Evolutionary conservation across 2,329 filamentous ascomycete genomes (phyloP), one percentile per base, ranked within the genome.

Genomic region (Emydomyces testavorans): DNA sequence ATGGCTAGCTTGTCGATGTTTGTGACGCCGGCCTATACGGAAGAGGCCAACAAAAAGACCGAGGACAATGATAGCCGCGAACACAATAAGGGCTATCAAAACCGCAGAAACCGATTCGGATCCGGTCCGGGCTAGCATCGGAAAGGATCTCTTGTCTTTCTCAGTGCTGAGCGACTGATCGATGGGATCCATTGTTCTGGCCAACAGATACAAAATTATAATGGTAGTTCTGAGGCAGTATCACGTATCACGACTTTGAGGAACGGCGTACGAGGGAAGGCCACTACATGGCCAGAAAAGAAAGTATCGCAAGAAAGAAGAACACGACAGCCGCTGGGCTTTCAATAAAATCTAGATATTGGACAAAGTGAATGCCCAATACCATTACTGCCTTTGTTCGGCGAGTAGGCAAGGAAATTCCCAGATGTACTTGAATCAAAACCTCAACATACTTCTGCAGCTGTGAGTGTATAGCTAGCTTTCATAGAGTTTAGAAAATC

Each of bases 41-140:
- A 21, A 38, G 7, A 46, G 23, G 26, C 44, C 44, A 23, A 39
- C 26, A 23, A 38, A 31, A 15, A 46, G 24, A 13, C n/a, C 36
- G 10, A 39, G 24, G 3, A 46, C 23, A n/a, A 46, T 15, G 8
- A 39, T 2, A 21, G 23, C 13, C 8, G 23, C 35, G 10, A 46
- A 5, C 8, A 46, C 18, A 32, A 39, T 16, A n/a, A 46, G 24
- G 23, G 11, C 15, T 10, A 46, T 35, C 18, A 46, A 15, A 13
- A 35, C 34, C 8, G 18, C 35, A 39, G 44, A 46, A 29, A 32
- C 23, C 2, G 13, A 15, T 32, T 11, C 8, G 34, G 44, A 46
- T 10, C 15, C 24, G 18, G 44, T 15, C 13, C 15, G 26, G 29
- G 32, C 42, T 15, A 46, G 31, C 13, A 24, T 24, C 23, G 34